Conservation (phyloP, 106 monocot species). For the Phalaenopsis equestris region DNA sequence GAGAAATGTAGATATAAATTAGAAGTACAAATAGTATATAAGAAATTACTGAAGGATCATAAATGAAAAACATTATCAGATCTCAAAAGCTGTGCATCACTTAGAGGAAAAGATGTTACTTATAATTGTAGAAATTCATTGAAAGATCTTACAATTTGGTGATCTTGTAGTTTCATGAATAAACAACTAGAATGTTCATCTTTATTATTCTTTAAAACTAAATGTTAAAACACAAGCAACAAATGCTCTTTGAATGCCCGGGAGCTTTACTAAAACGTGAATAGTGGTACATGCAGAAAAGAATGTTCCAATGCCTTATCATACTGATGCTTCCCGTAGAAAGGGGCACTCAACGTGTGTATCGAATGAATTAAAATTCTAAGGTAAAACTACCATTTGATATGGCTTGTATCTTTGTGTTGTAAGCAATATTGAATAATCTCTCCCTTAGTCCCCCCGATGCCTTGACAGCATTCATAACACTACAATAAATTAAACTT, state of each 20-base stretch:
- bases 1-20: neutral
- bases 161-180: neutral
- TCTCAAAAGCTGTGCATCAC: neutral
- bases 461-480: constrained; percentile 85
- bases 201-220: neutral
- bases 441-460: constrained; percentile 74
- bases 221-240: neutral
- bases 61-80: neutral
- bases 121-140: neutral
- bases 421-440: constrained; percentile 77
- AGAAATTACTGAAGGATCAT: neutral
- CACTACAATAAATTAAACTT: constrained; percentile 28
- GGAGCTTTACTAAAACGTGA: neutral
- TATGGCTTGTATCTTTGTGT: constrained; percentile 81
- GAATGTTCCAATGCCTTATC: neutral
- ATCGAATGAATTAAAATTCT: neutral
- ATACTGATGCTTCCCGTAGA: neutral
- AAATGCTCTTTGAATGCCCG: neutral
- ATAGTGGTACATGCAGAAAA: neutral
- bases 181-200: neutral
- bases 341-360: neutral
- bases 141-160: neutral
- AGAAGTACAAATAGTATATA: neutral
- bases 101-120: neutral
- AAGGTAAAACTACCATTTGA: constrained; percentile 42